A percentile compares a stretch with the other conserved stretches of the same genome.
phyloP scores from a whole-genome alignment of 2,329 filamentous ascomycete species.

The Hymenoscyphus scutula region DNA sequence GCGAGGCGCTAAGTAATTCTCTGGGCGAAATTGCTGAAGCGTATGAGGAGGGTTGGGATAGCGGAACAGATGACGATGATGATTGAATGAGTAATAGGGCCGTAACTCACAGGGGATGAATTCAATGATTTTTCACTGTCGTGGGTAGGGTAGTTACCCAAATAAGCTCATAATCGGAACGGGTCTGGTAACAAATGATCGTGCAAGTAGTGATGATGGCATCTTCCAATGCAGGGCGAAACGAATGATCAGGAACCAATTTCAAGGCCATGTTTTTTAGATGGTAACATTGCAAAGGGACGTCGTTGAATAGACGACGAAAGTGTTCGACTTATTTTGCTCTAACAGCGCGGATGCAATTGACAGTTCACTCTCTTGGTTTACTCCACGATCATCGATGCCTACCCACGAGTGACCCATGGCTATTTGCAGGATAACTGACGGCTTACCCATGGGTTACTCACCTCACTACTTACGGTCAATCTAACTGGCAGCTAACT shows the following conservation, averaged over 20 bases:
- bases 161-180: not conserved
- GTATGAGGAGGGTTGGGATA: conserved; percentile 85
- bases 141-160: too few species aligned
- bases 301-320: not conserved
- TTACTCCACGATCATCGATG: too few species aligned
- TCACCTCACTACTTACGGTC: too few species aligned
- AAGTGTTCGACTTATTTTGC: not conserved
- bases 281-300: not conserved
- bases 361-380: too few species aligned
- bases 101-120: too few species aligned
- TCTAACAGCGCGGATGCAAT: too few species aligned
- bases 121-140: too few species aligned
- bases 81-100: conserved; percentile 24
- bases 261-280: not conserved
- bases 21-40: conserved; percentile 81
- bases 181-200: not conserved
- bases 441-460: too few species aligned
- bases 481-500: too few species aligned
- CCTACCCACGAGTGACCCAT: too few species aligned
- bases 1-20: conserved; percentile 78
- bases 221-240: not conserved
- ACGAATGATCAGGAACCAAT: not conserved
- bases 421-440: too few species aligned
- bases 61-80: conserved; percentile 71
- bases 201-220: not conserved